Conservation (phyloP, 116 monocot species). For the Dioscorea cayenensis region DNA sequence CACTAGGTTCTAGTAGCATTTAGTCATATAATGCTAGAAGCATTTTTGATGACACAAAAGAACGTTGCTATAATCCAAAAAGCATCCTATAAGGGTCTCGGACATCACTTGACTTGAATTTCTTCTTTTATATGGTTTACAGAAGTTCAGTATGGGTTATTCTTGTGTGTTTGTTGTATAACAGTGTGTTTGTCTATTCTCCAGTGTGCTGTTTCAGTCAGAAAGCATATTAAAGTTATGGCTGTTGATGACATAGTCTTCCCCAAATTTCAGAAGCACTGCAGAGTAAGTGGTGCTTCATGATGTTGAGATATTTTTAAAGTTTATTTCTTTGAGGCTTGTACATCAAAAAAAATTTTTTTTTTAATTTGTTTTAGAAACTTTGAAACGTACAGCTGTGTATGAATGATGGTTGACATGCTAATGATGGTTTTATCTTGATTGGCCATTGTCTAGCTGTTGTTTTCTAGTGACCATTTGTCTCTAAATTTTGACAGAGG, state of each 20-base stretch:
- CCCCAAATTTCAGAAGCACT: slow-evolving; percentile 85
- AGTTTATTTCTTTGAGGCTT: background rate
- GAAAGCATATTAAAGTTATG: slow-evolving; percentile 43
- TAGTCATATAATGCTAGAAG: slow-evolving; percentile 37
- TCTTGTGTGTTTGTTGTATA: background rate
- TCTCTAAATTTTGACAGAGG: slow-evolving; percentile 44
- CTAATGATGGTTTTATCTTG: no score
- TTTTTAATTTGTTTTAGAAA: no score
- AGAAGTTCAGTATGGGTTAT: background rate
- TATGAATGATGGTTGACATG: no score
- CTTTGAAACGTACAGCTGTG: no score
- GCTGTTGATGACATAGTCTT: slow-evolving; percentile 58
- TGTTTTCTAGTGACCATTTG: no score
- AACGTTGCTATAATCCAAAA: slow-evolving; percentile 89
- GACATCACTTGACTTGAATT: slow-evolving; percentile 15
- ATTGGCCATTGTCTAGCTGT: background rate
- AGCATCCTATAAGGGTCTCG: slow-evolving; percentile 94
- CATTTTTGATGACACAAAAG: slow-evolving; percentile 97
- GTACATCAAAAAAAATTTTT: no score
- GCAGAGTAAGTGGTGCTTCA: slow-evolving; percentile 25
- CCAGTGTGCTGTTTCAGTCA: slow-evolving; percentile 84
- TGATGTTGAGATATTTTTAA: background rate
- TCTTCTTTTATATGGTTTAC: no score
- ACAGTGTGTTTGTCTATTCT: background rate
- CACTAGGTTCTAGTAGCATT: slow-evolving; percentile 48